Evolutionary conservation across 1,284 basidiomycete species (phyloP), one percentile per base, ranked within the genome.

Genomic region (Earliella scabrosa): DNA sequence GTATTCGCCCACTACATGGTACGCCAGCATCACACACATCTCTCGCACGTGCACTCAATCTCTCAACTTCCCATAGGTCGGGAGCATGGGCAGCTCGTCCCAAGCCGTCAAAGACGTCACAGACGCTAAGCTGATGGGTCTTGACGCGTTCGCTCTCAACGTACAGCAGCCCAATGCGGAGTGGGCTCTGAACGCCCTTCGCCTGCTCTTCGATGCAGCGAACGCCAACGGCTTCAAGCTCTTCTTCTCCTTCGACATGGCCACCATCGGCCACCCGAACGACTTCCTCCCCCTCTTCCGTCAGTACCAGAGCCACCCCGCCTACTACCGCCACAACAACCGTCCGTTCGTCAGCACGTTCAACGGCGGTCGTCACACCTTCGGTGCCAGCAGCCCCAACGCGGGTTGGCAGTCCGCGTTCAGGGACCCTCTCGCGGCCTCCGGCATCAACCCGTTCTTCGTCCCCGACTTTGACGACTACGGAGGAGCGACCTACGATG

Each of bases 181-280:
- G 3, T 60, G 45, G 24, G 26, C 59, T 3, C 49, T 49, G 18
- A 29, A 40, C 10, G 49, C 59, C 14, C 45, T 60, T 10, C 35
- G 47, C 23, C 34, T 48, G 13, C 59, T 60, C 21, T 60, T 60
- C 55, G 40, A 46, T 23, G 59, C 59, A 2, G 59, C 59, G 4
- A 49, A 50, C 20, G 18, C 39, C 4, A 60, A 60, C 38, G 48
- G 41, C 51, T 94, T 93, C 78, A 90, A 90, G 70, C 74, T 93
- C 50, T 93, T 92, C 75, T 70, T 93, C 64, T 90, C 87, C n/a
- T 82, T 93, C 52, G 91, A 93, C 70, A 91, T 94, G 88, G 78
- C 48, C 13, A 39, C 43, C 4, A 45, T 60, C 35, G 51, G 48
- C 31, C 47, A 56, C 39, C 54, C 59, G 6, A 48, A 48, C 13